A percentile compares a stretch with the other conserved stretches of the same genome.
These are phyloP conservation scores for Lasiodiplodia gonubiensis DNA, from an alignment of 2,329 filamentous ascomycete species.

Conservation along the genomic window DNA sequence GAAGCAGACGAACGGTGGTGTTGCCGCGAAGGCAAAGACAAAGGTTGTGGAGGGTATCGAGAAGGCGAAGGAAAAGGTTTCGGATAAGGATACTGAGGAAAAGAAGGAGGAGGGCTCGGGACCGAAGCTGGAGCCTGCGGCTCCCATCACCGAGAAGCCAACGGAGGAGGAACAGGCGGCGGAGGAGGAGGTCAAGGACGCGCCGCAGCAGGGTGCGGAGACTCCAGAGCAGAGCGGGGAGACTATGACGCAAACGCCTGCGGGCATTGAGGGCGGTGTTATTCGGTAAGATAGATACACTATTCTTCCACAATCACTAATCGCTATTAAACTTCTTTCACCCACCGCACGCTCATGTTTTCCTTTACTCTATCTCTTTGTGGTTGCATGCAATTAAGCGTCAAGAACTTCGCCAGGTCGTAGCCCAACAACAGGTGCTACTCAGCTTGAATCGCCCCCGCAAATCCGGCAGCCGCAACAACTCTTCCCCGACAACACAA, in stretches of 20 bases:
- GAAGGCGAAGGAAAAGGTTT: conserved; percentile 44
- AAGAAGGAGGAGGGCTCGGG: conserved; percentile 14
- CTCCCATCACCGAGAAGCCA: conserved; percentile 19
- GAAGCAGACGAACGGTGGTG: conserved; percentile 32
- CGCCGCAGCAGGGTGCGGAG: conserved; percentile 19
- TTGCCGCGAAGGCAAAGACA: conserved; percentile 44
- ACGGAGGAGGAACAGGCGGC: conserved; percentile 19
- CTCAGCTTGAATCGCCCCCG: neutral
- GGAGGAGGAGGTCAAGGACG: conserved; percentile 18
- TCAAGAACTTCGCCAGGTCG: conserved; percentile 25
- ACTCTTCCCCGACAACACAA: neutral
- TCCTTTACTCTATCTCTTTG: neutral
- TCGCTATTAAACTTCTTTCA: conserved; percentile 8
- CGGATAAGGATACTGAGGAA: conserved; percentile 12
- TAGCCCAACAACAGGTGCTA: conserved; percentile 3
- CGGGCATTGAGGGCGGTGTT: conserved; percentile 27
- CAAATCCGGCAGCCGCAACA: conserved; percentile 3
- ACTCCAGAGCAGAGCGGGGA: conserved; percentile 25
- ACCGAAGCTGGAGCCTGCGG: conserved; percentile 18
- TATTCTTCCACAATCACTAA: conserved; percentile 26
- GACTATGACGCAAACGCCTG: conserved; percentile 26
- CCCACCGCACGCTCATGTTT: neutral
- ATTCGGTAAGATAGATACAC: conserved; percentile 29
- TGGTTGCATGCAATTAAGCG: conserved; percentile 23
- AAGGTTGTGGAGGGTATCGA: conserved; percentile 43